Conservation (phyloP, 176 grass and related monocot genomes). For the Leersia perrieri region DNA sequence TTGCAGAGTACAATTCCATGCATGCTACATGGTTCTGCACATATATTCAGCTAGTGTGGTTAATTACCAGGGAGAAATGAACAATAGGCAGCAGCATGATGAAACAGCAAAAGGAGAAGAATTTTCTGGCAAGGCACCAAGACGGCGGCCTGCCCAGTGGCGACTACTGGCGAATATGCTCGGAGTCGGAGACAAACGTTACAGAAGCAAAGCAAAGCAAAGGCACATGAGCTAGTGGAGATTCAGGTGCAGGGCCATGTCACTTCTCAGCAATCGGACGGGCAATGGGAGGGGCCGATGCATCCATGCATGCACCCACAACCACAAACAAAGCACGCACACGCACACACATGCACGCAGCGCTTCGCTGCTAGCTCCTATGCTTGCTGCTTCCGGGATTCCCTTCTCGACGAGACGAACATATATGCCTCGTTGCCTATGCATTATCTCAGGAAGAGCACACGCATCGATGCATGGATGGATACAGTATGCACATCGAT, state of each 20-base stretch:
- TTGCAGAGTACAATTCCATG: neutral
- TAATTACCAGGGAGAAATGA: neutral
- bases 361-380: neutral
- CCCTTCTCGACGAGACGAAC: neutral
- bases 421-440: neutral
- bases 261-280: conserved; percentile 22
- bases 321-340: neutral
- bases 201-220: conserved; percentile 19
- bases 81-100: neutral
- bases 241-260: conserved; percentile 29
- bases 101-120: neutral
- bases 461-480: neutral
- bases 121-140: neutral
- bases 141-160: neutral
- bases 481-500: neutral
- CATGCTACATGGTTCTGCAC: neutral
- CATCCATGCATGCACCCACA: neutral
- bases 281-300: neutral
- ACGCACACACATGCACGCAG: neutral
- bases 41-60: neutral
- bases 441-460: neutral
- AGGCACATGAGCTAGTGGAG: conserved; percentile 45
- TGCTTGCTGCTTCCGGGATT: neutral
- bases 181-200: conserved; percentile 6
- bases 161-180: neutral